phyloP scores from a whole-genome alignment of 1,284 basidiomycete genomes.

The Waitea zeae region DNA sequence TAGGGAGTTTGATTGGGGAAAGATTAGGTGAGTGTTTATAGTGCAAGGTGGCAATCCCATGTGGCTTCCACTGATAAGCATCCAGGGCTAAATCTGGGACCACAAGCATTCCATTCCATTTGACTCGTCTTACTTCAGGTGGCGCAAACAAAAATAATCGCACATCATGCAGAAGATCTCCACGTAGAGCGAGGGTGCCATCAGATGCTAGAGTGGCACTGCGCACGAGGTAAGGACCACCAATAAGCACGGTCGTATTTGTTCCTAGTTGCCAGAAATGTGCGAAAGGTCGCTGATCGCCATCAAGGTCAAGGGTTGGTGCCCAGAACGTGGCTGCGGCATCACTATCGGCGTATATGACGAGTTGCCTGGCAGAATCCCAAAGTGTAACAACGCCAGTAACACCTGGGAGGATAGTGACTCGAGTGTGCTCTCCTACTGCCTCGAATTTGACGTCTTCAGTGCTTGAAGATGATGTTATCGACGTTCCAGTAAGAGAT shows the following conservation, averaged over 20 bases:
- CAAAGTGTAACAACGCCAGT: slow-evolving; percentile 41
- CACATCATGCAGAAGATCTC: slow-evolving; percentile 26
- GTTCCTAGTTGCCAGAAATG: slow-evolving; percentile 33
- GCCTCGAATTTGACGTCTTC: too few relatives aligned
- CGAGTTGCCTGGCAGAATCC: slow-evolving; percentile 46
- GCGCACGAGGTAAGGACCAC: slow-evolving; percentile 37
- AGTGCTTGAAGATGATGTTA: slow-evolving; percentile 13
- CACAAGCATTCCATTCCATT: slow-evolving; percentile 52
- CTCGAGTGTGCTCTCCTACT: slow-evolving; percentile 18
- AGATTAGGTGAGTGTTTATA: slow-evolving; percentile 7
- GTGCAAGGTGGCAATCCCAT: slow-evolving; percentile 11
- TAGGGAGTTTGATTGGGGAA: slow-evolving; percentile 14
- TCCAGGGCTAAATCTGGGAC: slow-evolving; percentile 5
- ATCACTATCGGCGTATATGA: slow-evolving; percentile 44
- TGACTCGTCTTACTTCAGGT: slow-evolving; percentile 26
- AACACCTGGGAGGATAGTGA: slow-evolving; percentile 34
- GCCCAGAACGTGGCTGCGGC: slow-evolving; percentile 44
- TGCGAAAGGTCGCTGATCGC: slow-evolving; percentile 14
- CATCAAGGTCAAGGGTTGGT: slow-evolving; percentile 20
- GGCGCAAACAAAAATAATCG: slow-evolving; percentile 34
- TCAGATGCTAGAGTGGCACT: slow-evolving; percentile 25
- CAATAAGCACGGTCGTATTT: slow-evolving; percentile 29
- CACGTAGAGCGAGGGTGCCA: slow-evolving; percentile 22
- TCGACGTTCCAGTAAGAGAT: slow-evolving; percentile 19
- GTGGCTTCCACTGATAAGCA: slow-evolving; percentile 6